Conservation (phyloP, 371 early-diverging fungal species). For the Gilbertella persicaria region DNA sequence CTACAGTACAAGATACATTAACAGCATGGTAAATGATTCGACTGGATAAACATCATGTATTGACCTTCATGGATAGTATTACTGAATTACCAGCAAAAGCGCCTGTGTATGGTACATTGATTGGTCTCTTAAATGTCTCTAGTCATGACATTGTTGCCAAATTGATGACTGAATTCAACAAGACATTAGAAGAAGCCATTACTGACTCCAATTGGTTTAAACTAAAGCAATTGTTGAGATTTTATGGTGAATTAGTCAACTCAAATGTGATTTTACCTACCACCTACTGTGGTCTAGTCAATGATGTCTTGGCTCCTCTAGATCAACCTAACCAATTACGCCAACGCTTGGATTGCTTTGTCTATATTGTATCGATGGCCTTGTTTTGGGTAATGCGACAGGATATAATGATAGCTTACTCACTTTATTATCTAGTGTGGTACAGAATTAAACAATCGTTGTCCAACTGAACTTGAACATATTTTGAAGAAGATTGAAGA, state of each 20-base stretch:
- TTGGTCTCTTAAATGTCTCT: slow-evolving; percentile 74
- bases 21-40: slow-evolving; percentile 56
- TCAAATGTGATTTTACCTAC: slow-evolving; percentile 73
- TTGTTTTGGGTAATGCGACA: slow-evolving; percentile 85
- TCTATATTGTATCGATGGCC: slow-evolving; percentile 69
- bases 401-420: too few species aligned
- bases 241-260: slow-evolving; percentile 81
- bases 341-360: slow-evolving; percentile 74
- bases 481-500: slow-evolving; percentile 57
- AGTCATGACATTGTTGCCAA: slow-evolving; percentile 35
- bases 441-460: slow-evolving; percentile 55
- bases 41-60: background rate
- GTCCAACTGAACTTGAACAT: slow-evolving; percentile 59
- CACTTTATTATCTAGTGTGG: slow-evolving; percentile 41
- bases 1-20: slow-evolving; percentile 62
- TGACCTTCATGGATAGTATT: slow-evolving; percentile 45
- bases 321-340: slow-evolving; percentile 57
- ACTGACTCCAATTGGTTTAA: slow-evolving; percentile 65
- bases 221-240: slow-evolving; percentile 77
- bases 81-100: slow-evolving; percentile 79
- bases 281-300: slow-evolving; percentile 63
- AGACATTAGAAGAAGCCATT: slow-evolving; percentile 52
- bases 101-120: slow-evolving; percentile 75
- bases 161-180: slow-evolving; percentile 38
- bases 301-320: slow-evolving; percentile 59